Evolutionary conservation across 202 grass and related monocot genomes (phyloP), one percentile per base, ranked within the genome.

Genomic region (Digitaria exilis): DNA sequence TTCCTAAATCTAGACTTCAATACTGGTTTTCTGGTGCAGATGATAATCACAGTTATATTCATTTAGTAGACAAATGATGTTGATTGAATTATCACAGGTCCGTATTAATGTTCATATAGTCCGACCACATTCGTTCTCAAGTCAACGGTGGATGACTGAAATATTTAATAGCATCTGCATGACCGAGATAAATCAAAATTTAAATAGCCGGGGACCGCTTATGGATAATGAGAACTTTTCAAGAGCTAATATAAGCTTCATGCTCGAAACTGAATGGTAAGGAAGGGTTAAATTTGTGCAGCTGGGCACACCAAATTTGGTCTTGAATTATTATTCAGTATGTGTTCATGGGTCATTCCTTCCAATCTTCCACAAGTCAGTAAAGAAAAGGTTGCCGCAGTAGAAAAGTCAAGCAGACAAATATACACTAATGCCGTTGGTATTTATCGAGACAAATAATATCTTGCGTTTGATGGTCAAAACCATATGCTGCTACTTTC

Each of bases 381-480:
- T 39, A 78, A 50, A 28, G 31, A 49, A 65, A 65, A 51, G 21
- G 43, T 50, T 79, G 76, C 13, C 66, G 49, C 59, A 52, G 29
- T 29, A 35, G 19, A 50, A 31, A 50, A 52, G 28, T 34, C 3
- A 10, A 50, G 48, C 16, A 50, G 48, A 18, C 16, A 64, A 29
- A 7, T 29, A 2, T 18, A 15, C 11, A 24, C 49, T 48, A 48
- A 44, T 21, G 22, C 3, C 22, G 30, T 50, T 35, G 19, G 7
- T 37, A 12, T 79, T 51, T 19, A 66, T 17, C 65, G 21, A 50
- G 29, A 14, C 45, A 2, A 48, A 48, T 52, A 79, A 48, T 52
- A 79, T 35, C 12, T 51, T 26, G 59, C 31, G 59, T 51, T 66
- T 26, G 7, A 29, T 66, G 76, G 63, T 17, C 62, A 41, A 68